Conservation (phyloP, 768 basidiomycete species). For the Kwoniella shandongensis region DNA sequence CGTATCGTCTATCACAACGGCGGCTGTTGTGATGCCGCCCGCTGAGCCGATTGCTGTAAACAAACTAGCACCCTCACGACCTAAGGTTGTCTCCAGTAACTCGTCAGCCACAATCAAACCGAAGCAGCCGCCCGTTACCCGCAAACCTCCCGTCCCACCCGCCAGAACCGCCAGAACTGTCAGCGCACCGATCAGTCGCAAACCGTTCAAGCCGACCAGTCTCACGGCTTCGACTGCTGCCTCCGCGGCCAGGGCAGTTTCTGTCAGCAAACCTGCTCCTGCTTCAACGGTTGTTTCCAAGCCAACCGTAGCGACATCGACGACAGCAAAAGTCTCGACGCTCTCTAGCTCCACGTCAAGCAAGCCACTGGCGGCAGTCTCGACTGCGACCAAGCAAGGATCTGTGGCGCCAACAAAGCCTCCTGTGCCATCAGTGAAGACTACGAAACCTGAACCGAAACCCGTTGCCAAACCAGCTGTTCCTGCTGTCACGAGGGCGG, state of each 20-base stretch:
- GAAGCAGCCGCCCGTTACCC: background rate
- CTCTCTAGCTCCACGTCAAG: background rate
- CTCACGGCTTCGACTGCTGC: constrained; percentile 16
- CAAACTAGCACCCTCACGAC: constrained; percentile 1
- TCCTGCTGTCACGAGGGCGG: constrained; percentile 1
- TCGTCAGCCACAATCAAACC: background rate
- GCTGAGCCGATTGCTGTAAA: too few relatives aligned
- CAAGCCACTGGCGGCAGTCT: background rate
- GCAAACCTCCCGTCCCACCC: constrained; percentile 20
- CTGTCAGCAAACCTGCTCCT: constrained; percentile 1
- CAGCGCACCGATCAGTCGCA: constrained; percentile 16
- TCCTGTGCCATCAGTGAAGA: background rate
- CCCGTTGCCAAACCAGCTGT: constrained; percentile 6
- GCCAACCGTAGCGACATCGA: constrained; percentile 14
- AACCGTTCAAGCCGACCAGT: constrained; percentile 36
- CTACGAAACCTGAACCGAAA: constrained; percentile 6
- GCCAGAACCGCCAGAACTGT: constrained; percentile 12
- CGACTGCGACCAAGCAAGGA: constrained; percentile 1
- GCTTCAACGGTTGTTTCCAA: constrained; percentile 10
- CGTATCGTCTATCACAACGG: too few relatives aligned
- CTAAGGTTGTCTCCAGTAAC: constrained; percentile 2
- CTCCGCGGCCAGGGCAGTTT: constrained; percentile 4
- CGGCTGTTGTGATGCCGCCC: too few relatives aligned
- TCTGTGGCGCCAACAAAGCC: constrained; percentile 1
- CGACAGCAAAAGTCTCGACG: constrained; percentile 3